Percentiles rank a stretch among this genome's conserved stretches.
Conservation (phyloP, 768 basidiomycete genomes). For the Lactifluus volemus region DNA sequence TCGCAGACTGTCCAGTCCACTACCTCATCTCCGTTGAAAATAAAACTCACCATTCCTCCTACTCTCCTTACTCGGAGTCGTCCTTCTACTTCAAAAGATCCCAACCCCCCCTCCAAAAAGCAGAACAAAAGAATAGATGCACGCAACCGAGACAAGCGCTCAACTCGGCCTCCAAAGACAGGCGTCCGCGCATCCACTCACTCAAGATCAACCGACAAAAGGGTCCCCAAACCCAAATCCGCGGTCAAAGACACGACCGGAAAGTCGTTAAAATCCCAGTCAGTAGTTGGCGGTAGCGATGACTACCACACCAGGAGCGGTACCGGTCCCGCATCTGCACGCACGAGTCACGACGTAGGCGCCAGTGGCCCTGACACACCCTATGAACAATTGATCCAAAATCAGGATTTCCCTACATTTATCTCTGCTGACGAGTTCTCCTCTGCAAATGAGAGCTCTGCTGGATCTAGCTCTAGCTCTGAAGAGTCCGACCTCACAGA, state of each 20-base stretch:
- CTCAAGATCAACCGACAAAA: slow-evolving; percentile 7
- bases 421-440: slow-evolving; percentile 20
- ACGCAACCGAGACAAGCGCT: slow-evolving; percentile 10
- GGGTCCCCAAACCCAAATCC: slow-evolving; percentile 3
- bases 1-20: background rate
- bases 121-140: slow-evolving; percentile 4
- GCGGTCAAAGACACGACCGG: slow-evolving; percentile 20
- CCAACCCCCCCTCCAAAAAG: slow-evolving; percentile 4
- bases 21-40: slow-evolving; percentile 15
- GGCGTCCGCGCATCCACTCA: background rate
- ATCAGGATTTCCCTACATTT: slow-evolving; percentile 17
- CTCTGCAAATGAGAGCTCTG: slow-evolving; percentile 26
- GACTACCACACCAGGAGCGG: slow-evolving; percentile 5
- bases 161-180: slow-evolving; percentile 3
- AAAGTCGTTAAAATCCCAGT: background rate
- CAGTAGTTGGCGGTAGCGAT: background rate
- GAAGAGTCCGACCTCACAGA: slow-evolving; percentile 14
- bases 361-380: slow-evolving; percentile 5
- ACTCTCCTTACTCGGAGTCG: slow-evolving; percentile 16
- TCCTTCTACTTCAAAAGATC: background rate
- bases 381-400: background rate
- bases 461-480: slow-evolving; percentile 15
- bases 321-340: slow-evolving; percentile 1
- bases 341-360: slow-evolving; percentile 11
- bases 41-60: slow-evolving; percentile 21